Percentiles rank a stretch among this genome's conserved stretches.
Conservation (phyloP, 2,329 filamentous ascomycete genomes). For the Cladosporium sp. region DNA sequence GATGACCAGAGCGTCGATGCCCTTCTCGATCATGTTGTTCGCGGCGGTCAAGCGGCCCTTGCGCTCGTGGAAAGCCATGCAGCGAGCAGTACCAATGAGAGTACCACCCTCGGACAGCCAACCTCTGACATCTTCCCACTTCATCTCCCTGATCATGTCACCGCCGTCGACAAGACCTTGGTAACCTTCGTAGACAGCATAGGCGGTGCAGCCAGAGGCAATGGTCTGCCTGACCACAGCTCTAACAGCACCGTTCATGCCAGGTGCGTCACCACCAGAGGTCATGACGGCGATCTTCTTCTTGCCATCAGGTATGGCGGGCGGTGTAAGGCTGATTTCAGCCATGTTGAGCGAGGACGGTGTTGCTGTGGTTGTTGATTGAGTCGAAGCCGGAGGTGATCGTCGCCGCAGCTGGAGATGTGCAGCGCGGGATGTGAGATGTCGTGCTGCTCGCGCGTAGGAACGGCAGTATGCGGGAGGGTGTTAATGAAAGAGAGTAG, state of each 20-base stretch:
- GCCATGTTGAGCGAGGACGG: conserved; percentile 23
- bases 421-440: background rate
- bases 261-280: conserved; percentile 87
- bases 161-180: conserved; percentile 89
- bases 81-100: conserved; percentile 89
- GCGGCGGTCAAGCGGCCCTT: conserved; percentile 77
- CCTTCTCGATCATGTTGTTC: conserved; percentile 88
- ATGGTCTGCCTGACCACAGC: conserved; percentile 90
- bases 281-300: conserved; percentile 85
- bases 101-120: conserved; percentile 93
- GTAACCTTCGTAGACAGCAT: conserved; percentile 77
- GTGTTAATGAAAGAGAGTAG: background rate
- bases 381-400: background rate
- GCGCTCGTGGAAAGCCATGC: conserved; percentile 87
- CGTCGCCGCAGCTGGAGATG: conserved; percentile 4
- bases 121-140: conserved; percentile 90
- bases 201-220: conserved; percentile 57
- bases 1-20: conserved; percentile 93
- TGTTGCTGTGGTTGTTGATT: background rate
- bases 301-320: conserved; percentile 33
- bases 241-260: conserved; percentile 89
- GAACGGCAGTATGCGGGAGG: background rate
- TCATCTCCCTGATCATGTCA: conserved; percentile 79
- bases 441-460: background rate
- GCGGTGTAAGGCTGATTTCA: conserved; percentile 27